Evolutionary conservation across 2,329 filamentous ascomycete genomes (phyloP).

Genomic region (Venturia carpophila): DNA sequence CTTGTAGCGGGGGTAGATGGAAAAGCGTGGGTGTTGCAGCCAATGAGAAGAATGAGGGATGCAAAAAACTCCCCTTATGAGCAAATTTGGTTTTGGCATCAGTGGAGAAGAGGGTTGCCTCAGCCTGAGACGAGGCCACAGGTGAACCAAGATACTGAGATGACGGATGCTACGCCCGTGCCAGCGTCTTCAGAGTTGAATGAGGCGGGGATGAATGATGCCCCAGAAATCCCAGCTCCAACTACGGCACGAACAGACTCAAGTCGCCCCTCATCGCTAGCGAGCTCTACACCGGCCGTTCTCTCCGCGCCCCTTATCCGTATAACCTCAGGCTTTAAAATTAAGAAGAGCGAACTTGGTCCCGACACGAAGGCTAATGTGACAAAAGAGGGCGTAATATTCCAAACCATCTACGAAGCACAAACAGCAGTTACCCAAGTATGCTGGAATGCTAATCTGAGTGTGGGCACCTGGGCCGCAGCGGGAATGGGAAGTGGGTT

Average conservation of each 20-base stretch:
- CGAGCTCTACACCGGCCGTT: neutral
- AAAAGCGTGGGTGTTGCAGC: slow-evolving; percentile 44
- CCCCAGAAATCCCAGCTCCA: neutral
- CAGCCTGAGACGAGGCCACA: neutral
- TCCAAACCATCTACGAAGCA: slow-evolving; percentile 39
- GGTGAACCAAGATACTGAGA: neutral
- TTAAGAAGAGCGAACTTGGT: slow-evolving; percentile 25
- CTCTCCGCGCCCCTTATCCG: slow-evolving; percentile 16
- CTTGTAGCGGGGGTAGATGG: slow-evolving; percentile 47
- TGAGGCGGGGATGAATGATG: neutral
- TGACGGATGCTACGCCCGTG: neutral
- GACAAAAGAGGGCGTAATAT: slow-evolving; percentile 26
- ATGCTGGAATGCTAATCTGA: slow-evolving; percentile 45
- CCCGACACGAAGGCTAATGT: slow-evolving; percentile 22
- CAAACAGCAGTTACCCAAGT: slow-evolving; percentile 37
- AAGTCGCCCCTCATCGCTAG: neutral
- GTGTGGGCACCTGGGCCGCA: slow-evolving; percentile 43
- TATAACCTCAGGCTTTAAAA: slow-evolving; percentile 30
- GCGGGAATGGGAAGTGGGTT: slow-evolving; percentile 43
- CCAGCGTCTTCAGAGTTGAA: neutral
- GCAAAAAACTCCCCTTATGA: slow-evolving; percentile 45
- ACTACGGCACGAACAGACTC: neutral
- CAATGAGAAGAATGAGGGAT: slow-evolving; percentile 43
- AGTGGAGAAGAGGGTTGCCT: slow-evolving; percentile 38
- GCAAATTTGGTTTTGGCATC: slow-evolving; percentile 51